Percentiles rank a stretch among this genome's conserved stretches.
Evolutionary conservation across 768 basidiomycete genomes (phyloP).

Genomic region (Trametes gibbosa): DNA sequence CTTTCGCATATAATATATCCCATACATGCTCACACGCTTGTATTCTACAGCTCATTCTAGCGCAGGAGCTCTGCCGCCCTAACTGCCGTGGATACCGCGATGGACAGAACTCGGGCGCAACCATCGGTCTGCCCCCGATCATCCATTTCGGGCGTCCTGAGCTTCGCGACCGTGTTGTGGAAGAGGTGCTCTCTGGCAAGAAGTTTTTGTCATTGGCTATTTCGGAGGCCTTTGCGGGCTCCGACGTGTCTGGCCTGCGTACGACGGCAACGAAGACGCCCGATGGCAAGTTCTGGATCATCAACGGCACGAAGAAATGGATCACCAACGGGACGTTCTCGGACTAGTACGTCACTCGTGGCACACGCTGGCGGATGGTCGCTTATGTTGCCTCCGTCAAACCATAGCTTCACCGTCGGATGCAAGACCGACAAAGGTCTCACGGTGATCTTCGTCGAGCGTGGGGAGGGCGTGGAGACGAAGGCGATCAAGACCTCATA

Average conservation of each 20-base stretch:
- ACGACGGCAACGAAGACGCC: conserved; percentile 77
- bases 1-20: background rate
- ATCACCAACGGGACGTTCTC: conserved; percentile 73
- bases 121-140: conserved; percentile 83
- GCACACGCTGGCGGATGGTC: background rate
- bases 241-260: conserved; percentile 77
- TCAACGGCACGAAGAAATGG: conserved; percentile 89
- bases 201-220: conserved; percentile 88
- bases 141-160: conserved; percentile 75
- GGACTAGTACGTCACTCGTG: conserved; percentile 24
- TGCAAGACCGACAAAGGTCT: conserved; percentile 51
- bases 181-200: conserved; percentile 69
- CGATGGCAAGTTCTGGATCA: conserved; percentile 81
- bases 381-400: background rate
- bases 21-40: background rate
- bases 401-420: conserved; percentile 26
- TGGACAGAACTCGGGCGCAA: conserved; percentile 70
- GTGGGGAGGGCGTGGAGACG: conserved; percentile 79
- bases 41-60: conserved; percentile 59
- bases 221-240: conserved; percentile 85
- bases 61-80: conserved; percentile 71
- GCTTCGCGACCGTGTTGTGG: conserved; percentile 53
- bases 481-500: conserved; percentile 90
- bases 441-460: conserved; percentile 84
- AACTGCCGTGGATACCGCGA: conserved; percentile 79